Percentiles rank a stretch among this genome's conserved stretches.
phyloP scores from a whole-genome alignment of 352 stramenopile genomes.

The Phytophthora tubulina region DNA sequence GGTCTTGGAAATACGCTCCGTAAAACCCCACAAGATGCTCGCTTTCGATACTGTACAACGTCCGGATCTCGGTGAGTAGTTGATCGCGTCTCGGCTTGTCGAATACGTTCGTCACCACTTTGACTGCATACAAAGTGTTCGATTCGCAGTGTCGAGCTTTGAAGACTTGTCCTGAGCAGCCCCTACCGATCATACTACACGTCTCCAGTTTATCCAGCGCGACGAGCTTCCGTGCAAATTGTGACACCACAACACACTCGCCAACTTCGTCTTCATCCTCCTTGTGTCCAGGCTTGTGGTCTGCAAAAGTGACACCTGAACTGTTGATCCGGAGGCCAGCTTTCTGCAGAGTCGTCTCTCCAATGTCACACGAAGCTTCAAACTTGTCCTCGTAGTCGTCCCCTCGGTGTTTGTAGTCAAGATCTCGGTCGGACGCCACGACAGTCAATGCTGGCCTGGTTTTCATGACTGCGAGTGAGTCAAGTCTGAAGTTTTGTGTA shows the following conservation, averaged over 20 bases:
- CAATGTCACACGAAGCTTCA: conserved; percentile 77
- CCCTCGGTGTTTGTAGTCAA: conserved; percentile 31
- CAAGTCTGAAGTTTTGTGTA: conserved; percentile 7
- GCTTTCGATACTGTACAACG: conserved; percentile 76
- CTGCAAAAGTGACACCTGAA: conserved; percentile 64
- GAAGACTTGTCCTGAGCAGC: conserved; percentile 72
- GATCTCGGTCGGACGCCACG: conserved; percentile 21
- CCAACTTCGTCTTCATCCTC: conserved; percentile 34
- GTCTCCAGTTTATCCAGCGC: conserved; percentile 64
- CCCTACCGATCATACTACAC: conserved; percentile 63
- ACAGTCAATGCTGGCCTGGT: conserved; percentile 30
- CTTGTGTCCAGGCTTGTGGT: conserved; percentile 23
- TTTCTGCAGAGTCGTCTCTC: conserved; percentile 79
- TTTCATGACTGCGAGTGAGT: conserved; percentile 20
- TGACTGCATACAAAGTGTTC: conserved; percentile 63
- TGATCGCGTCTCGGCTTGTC: conserved; percentile 81
- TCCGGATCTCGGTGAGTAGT: conserved; percentile 83
- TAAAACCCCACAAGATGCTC: conserved; percentile 73
- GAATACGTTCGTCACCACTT: conserved; percentile 81
- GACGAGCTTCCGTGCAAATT: conserved; percentile 41
- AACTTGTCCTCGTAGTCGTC: conserved; percentile 55
- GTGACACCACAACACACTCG: conserved; percentile 14
- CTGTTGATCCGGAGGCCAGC: conserved; percentile 72
- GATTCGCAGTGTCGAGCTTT: conserved; percentile 56
- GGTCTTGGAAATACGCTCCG: conserved; percentile 80